Evolutionary conservation across 768 basidiomycete species (phyloP), one percentile per base, ranked within the genome.

Genomic region (Cubamyces sp.): DNA sequence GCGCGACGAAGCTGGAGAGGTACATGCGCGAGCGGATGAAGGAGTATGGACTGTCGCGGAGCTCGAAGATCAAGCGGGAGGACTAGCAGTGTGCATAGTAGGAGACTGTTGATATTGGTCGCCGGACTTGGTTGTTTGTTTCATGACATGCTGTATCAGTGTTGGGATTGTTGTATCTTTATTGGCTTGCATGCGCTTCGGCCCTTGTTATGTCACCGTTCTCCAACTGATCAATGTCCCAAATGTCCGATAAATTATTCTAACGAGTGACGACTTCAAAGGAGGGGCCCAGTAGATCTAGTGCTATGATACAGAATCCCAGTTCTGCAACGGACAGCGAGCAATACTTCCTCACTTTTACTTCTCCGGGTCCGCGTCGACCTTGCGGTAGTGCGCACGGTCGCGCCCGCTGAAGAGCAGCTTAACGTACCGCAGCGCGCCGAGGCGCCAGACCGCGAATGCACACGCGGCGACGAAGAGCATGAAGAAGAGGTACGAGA

Each of bases 1-100:
- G 92, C 66, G 96, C 95, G 8, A 87, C 82, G 66, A 89, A 86
- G 75, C 73, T 98, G 75, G 94, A 96, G 69, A 90, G 85, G 72
- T 87, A 84, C 65, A 77, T 96, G 71, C 84, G 84, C 60, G 86
- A 87, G 3, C 70, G 68, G 52, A 61, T 71, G 56, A 66, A 69
- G 47, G 54, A 55, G 48, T 64, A 68, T 19, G 64, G 61, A 21
- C 46, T 71, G 30, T 54, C 56, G 9, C 30, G 63, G 16, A 64
- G 63, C 54, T 64, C 63, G 11, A 73, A 73, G 64, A 66, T 66
- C 54, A 71, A 73, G 57, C 60, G 67, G 4, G 66, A 58, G 54
- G 57, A 61, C 52, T 63, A 57, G 51, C 47, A 9, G 34, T 54
- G 43, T 64, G 47, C 68, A 59, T 19, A 54, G 43, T 68, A 66